Evolutionary conservation across 306 rosid genomes (phyloP), one percentile per base, ranked within the genome.

Genomic region (Inga laurina): DNA sequence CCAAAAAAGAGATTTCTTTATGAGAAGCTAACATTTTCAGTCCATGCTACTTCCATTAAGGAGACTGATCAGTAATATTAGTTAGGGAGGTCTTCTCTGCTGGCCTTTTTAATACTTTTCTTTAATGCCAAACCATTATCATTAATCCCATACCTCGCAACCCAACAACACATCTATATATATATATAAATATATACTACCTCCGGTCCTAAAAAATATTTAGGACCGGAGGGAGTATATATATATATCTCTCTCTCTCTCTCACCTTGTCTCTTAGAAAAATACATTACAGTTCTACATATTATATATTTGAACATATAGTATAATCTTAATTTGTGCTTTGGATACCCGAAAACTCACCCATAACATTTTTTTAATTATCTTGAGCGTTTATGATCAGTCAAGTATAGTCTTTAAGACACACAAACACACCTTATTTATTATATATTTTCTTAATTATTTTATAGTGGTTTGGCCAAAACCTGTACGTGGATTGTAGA

Each of bases 1-100:
- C 62, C 77, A 84, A 88, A 88, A 65, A 86, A 86, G 93, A 90
- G 96, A 88, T 88, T 88, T 91, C 93, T 81, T 86, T 32, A 65
- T 12, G 37, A 85, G 81, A 82, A 49, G 88, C 92, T 82, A 88
- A 89, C 97, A 92, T 88, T 74, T 76, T 69, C 35, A 43, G 82
- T 83, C 85, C 83, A 81, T 86, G 85, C 89, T 82, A 87, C 86
- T 82, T 79, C 85, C 82, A 80, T 79, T 76, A 82, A 84, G 91
- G 91, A 88, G 79, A 86, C 88, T 85, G 16, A 82, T 81, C 77
- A 12, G 46, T 80, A 80, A 52, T 80, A 80, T 77, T 85, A 87
- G 82, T 86, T 88, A 78, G 49, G 89, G 34, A 75, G 78, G 82
- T 73, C 74, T 16, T 48, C 74, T 48, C 80, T 39, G 74, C 61